These are phyloP conservation scores for Leccinum fibrillosum DNA, from an alignment of 768 basidiomycete genomes.

Conservation along the genomic window DNA sequence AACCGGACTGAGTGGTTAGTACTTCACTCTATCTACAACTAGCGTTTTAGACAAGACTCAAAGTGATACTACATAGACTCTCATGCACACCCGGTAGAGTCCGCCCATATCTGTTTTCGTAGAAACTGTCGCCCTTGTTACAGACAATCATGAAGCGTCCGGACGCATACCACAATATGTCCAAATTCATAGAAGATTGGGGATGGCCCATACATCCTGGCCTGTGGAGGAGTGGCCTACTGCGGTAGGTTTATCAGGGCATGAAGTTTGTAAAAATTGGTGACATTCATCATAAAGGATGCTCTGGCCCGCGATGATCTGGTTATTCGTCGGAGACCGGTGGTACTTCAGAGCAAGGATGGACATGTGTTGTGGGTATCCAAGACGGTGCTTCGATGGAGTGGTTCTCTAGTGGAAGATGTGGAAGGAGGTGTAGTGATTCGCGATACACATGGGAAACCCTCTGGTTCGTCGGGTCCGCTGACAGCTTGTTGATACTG, in stretches of 20 bases:
- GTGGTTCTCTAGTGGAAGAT: slow-evolving; percentile 59
- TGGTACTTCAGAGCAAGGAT: slow-evolving; percentile 82
- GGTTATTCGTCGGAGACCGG: slow-evolving; percentile 61
- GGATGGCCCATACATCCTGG: slow-evolving; percentile 91
- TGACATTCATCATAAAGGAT: slow-evolving; percentile 37
- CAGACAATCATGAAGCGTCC: slow-evolving; percentile 51
- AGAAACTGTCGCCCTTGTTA: slow-evolving; percentile 66
- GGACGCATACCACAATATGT: slow-evolving; percentile 51
- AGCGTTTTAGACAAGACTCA: too few relatives aligned
- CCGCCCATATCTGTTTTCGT: neutral
- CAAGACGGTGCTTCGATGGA: slow-evolving; percentile 49
- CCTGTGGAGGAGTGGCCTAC: slow-evolving; percentile 58
- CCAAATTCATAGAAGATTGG: slow-evolving; percentile 69
- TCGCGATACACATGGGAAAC: slow-evolving; percentile 59
- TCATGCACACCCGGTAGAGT: slow-evolving; percentile 63
- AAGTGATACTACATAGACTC: slow-evolving; percentile 47
- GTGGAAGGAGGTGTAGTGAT: slow-evolving; percentile 83
- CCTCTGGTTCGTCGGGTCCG: slow-evolving; percentile 55
- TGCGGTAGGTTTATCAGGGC: slow-evolving; percentile 43
- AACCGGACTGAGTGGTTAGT: slow-evolving; percentile 70
- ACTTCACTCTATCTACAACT: neutral
- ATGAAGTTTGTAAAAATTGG: neutral
- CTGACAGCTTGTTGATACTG: slow-evolving; percentile 2
- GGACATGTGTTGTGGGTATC: slow-evolving; percentile 90
- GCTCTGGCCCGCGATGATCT: slow-evolving; percentile 67